Base-by-base conservation (phyloP, 2,329 filamentous ascomycete species). In the Mariannaea sp. region DNA sequence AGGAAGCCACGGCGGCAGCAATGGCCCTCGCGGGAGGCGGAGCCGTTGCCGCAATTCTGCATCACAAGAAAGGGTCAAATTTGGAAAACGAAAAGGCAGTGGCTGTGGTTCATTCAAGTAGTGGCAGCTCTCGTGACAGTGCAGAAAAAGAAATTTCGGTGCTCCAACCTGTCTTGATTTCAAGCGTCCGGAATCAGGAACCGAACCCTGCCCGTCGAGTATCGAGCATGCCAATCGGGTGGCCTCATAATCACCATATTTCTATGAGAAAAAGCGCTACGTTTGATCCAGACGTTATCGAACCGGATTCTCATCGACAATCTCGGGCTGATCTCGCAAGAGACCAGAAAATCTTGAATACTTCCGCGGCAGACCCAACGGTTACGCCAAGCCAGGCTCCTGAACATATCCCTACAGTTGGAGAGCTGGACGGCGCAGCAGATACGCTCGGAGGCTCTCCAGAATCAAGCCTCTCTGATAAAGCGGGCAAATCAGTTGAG, bases 141-240 rank as follows among this genome's bases (percentile, higher is more conserved):
- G 54, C 40, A 4, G 60, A 62, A 3, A 65, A 57, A 13, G 51
- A 60, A 12, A 22, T 52, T 12, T 40, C 51, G 12, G 41, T 56
- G 16, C 41, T 43, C 7, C 43, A 61, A 3, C 40, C 60, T 0
- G 46, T 67, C 6, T 44, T 46, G 7, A 46, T 64, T n/a, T 64
- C 58, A 3, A 57, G 53, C 5, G 46, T 64, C 7, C 60, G 63
- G 16, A 60, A 53, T n/a, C 49, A 59, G 35, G 61, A 49, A n/a
- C 39, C 35, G 6, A 54, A 41, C 7, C 51, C 62, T 2, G 60
- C 64, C 12, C 66, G 64, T 35, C 67, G 69, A 33, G 30, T 61
- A 10, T 73, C 71, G 7, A 73, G 62, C 26, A 73, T 73, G 72
- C 71, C 72, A 1, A 57, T 68, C 7, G 72, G 72, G 14, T 74